Conservation (phyloP, 257 asterid species). For the Nyctanthes arbortristis region DNA sequence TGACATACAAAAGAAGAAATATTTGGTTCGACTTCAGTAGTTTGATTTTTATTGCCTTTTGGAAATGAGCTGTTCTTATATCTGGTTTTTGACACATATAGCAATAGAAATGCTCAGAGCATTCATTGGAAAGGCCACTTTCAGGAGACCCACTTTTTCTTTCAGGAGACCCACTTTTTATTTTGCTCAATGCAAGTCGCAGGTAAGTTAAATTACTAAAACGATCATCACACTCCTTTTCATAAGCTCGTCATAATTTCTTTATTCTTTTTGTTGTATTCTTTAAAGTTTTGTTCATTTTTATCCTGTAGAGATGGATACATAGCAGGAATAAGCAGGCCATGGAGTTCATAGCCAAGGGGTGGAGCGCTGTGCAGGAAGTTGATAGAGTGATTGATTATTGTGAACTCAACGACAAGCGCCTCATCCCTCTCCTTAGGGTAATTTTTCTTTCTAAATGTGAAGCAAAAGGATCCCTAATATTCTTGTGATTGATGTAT, state of each 20-base stretch:
- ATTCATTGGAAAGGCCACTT: slow-evolving; percentile 34
- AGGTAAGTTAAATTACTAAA: slow-evolving; percentile 36
- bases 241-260: background rate
- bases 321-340: slow-evolving; percentile 89
- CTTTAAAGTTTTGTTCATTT: background rate
- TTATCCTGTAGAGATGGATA: slow-evolving; percentile 57
- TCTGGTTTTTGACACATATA: slow-evolving; percentile 5
- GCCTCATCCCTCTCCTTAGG: slow-evolving; percentile 77
- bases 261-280: slow-evolving; percentile 10
- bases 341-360: slow-evolving; percentile 83
- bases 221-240: background rate
- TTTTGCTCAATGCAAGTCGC: slow-evolving; percentile 38
- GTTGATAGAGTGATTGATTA: slow-evolving; percentile 92
- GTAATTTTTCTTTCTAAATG: slow-evolving; percentile 35
- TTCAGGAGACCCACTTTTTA: slow-evolving; percentile 24
- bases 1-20: background rate
- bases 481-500: slow-evolving; percentile 4
- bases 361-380: slow-evolving; percentile 85
- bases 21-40: too few species aligned
- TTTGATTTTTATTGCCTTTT: too few species aligned
- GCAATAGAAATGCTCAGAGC: slow-evolving; percentile 46
- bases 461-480: background rate
- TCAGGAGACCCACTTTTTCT: slow-evolving; percentile 22
- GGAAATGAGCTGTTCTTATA: background rate
- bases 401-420: slow-evolving; percentile 74